Conservation (phyloP, 2,329 filamentous ascomycete species). For the Magnaporthales sp. region DNA sequence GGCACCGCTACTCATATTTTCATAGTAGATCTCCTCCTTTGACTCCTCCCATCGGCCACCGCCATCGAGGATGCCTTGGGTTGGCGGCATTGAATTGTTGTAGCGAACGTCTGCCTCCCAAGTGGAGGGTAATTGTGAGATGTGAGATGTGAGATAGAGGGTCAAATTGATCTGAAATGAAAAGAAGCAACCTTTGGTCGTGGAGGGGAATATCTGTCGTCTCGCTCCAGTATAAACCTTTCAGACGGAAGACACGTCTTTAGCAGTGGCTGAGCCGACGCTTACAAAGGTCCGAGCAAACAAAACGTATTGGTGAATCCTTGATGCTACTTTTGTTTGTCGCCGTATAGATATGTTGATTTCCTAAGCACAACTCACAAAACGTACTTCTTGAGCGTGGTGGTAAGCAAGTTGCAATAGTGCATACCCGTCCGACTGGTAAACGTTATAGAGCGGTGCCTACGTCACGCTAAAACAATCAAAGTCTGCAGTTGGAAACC, state of each 20-base stretch:
- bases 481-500: neutral
- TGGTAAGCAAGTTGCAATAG: neutral
- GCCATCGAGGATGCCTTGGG: conserved; percentile 22
- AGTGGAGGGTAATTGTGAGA: neutral
- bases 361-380: neutral
- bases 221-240: neutral
- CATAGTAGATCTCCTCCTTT: conserved; percentile 11
- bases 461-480: neutral
- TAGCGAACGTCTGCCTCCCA: neutral
- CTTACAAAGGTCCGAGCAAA: neutral
- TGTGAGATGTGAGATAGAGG: neutral
- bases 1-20: neutral
- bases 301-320: neutral
- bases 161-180: neutral
- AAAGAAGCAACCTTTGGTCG: neutral
- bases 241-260: neutral
- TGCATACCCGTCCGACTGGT: neutral
- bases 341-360: neutral
- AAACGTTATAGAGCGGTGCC: neutral
- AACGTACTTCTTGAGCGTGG: neutral
- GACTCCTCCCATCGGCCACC: conserved; percentile 20
- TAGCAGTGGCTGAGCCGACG: neutral
- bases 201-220: neutral
- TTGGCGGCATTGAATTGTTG: conserved; percentile 20
- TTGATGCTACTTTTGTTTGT: neutral